Evolutionary conservation across 768 basidiomycete species (phyloP).

Genomic region (Lanmaoa pseudosensibilis): DNA sequence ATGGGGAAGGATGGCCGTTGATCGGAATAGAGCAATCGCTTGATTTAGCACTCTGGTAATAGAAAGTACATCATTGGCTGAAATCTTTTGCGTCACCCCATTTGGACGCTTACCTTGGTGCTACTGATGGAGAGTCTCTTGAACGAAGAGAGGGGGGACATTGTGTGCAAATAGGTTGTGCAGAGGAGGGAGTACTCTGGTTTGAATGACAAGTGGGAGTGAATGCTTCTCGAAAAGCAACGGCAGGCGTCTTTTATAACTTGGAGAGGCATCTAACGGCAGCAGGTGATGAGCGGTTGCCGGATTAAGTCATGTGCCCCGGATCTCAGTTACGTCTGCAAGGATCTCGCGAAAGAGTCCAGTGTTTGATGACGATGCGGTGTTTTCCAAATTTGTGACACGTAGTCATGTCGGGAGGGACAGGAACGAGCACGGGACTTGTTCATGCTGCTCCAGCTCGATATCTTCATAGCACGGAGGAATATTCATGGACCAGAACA

Average conservation of each 20-base stretch:
- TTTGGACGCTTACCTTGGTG: conserved; percentile 16
- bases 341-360: conserved; percentile 10
- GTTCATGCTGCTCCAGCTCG: neutral
- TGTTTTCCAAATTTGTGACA: neutral
- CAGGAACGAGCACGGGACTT: neutral
- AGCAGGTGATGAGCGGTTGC: neutral
- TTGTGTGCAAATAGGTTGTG: conserved; percentile 2
- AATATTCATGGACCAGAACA: neutral
- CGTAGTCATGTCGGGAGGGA: neutral
- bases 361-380: neutral
- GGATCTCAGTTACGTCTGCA: conserved; percentile 13
- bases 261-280: neutral
- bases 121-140: conserved; percentile 25
- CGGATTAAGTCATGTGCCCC: conserved; percentile 4
- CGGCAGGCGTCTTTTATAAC: conserved; percentile 21
- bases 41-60: conserved; percentile 21
- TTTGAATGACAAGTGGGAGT: neutral
- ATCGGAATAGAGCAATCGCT: conserved; percentile 13
- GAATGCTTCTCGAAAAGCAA: neutral
- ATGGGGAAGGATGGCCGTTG: conserved; percentile 17
- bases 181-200: neutral
- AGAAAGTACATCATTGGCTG: neutral
- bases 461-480: conserved; percentile 9
- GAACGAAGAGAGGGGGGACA: conserved; percentile 20
- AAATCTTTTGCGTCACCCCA: neutral